Evolutionary conservation across 1,139 yeast species (phyloP).

Genomic region (Blastobotrys illinoisensis): DNA sequence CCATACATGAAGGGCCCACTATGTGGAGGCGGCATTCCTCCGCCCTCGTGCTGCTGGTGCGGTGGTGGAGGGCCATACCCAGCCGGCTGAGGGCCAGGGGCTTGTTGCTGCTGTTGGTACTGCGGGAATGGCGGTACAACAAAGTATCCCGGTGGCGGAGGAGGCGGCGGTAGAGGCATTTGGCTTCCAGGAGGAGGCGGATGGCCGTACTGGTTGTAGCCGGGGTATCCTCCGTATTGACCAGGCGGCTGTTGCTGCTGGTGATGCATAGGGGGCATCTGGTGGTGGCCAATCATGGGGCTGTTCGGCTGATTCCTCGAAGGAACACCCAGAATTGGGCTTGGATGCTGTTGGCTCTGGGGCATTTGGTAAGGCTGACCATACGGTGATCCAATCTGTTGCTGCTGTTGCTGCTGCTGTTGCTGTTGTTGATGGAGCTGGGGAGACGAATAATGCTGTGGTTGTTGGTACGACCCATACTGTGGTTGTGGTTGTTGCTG

Average conservation of each 20-base stretch:
- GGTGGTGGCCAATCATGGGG: constrained; percentile 24
- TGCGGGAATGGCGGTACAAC: constrained; percentile 1
- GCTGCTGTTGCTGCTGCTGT: constrained; percentile 12
- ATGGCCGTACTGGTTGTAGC: constrained; percentile 8
- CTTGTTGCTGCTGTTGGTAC: constrained; percentile 6
- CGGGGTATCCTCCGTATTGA: constrained; percentile 2
- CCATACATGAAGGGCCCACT: not conserved
- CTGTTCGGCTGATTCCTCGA: constrained; percentile 17
- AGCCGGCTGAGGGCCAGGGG: not conserved
- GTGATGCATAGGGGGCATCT: constrained; percentile 6
- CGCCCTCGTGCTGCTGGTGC: not conserved
- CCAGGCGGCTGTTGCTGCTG: constrained; percentile 11
- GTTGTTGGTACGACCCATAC: not conserved
- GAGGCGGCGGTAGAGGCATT: constrained; percentile 15
- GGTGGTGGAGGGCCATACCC: not conserved
- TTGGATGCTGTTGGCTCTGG: not conserved
- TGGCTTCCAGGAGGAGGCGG: constrained; percentile 5
- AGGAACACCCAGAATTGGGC: not conserved
- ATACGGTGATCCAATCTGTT: constrained; percentile 5
- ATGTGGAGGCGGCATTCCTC: not conserved
- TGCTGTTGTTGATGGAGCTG: constrained; percentile 8
- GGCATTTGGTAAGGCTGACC: constrained; percentile 4
- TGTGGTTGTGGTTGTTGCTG: constrained; percentile 6
- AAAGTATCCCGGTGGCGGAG: constrained; percentile 5
- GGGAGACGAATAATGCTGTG: constrained; percentile 1